Evolutionary conservation across 2,329 filamentous ascomycete species (phyloP), one percentile per base, ranked within the genome.

Genomic region (Cercospora sesami): DNA sequence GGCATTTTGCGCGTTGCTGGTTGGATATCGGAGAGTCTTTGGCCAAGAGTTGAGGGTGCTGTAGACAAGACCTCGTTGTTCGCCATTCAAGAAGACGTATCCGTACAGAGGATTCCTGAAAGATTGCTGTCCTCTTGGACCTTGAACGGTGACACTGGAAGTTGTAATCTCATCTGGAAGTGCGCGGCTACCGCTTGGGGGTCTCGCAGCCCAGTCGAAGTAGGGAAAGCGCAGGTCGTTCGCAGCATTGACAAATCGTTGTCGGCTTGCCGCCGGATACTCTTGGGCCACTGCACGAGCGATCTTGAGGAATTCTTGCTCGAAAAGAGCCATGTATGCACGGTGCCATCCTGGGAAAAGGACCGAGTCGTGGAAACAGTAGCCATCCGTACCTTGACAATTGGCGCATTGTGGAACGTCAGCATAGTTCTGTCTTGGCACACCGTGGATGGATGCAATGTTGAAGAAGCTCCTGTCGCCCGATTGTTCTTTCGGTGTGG

Each of bases 261-360:
- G 33, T 28, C 60, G 66, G 18, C 45, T 64, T 30, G 60, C 36
- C 16, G 48, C 61, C 7, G 69, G 72, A 53, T 70, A 75, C 14
- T 61, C 60, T 58, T 68, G 68, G 16, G 70, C 71, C n/a, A 72
- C 68, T n/a, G 33, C 59, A 28, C 61, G 68, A 16, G 67, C 73
- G 12, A 71, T 48, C 65, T 68, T 72, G 30, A 73, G 55, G 60
- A 74, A 71, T 64, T 73, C 66, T 64, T 75, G 74, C 66, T 76
- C 74, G 30, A 74, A 76, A 16, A 74, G 65, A 26, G 74, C 74
- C 28, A 76, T 58, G 55, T 75, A 76, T 28, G 69, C 68, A 30
- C 74, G 73, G 57, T 76, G 74, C 74, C 74, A 76, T 33, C 68
- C 64, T 3, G 74, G 74, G 64, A 76, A 76, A 28, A 72, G 70